Base-by-base conservation (phyloP, 177 flowering plant genomes). In the Telopea speciosissima region DNA sequence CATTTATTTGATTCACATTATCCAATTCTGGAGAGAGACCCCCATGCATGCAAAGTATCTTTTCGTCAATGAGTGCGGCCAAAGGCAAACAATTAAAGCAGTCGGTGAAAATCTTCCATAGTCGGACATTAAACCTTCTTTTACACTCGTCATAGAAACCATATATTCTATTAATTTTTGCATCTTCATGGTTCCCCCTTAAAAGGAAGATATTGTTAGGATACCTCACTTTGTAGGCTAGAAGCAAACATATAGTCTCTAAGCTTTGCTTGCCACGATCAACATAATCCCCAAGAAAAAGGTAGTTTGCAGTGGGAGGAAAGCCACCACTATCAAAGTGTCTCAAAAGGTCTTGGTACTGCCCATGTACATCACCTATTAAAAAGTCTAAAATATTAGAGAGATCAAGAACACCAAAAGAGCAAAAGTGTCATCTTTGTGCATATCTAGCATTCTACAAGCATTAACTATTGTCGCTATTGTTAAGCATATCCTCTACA, bases 181-280 rank as follows among this genome's bases (percentile, higher is more conserved):
- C n/a, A n/a, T n/a, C n/a, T n/a, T 93, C 98, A 74, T 93, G 98
- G 84, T 93, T 93, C 65, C 98, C 98, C 72, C 98, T 85, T 75
- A 93, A n/a, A 14, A 93, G 88, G 75, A 70, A 83, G 23, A 93
- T 36, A 69, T 84, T 86, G 36, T 88, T 81, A 0, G 98, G 98
- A 71, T 91, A 89, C 74, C 83, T 81, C 62, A 93, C 82, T 79
- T 91, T 93, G 83, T 90, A 93, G 52, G 98, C 96, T 76, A 93
- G 71, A 69, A 93, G 92, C 80, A 89, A 84, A 74, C 98, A 93
- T 66, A 91, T 91, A 1, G 98, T 93, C 76, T 93, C 98, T 79
- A 91, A 74, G 74, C 98, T 93, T 72, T 90, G 92, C 84, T 86
- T 91, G 75, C 98, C 98, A 71, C 98, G 73, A 75, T 92, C 97